phyloP scores from a whole-genome alignment of 441 rosid species.

The Daphne laureola region DNA sequence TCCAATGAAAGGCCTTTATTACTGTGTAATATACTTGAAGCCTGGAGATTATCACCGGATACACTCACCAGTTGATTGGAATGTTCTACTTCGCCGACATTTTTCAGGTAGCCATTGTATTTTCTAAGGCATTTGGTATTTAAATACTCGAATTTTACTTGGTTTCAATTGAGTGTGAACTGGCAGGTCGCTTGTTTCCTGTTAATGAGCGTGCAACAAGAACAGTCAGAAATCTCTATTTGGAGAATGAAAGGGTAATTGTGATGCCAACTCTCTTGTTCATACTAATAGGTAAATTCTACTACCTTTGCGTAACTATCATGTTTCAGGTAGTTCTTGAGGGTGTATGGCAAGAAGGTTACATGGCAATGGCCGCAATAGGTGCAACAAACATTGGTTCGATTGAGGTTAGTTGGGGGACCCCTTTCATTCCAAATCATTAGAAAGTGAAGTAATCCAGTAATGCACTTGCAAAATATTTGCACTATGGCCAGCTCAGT shows the following conservation, averaged over 20 bases:
- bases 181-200: constrained; percentile 67
- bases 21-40: constrained; percentile 86
- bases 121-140: not conserved
- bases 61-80: constrained; percentile 94
- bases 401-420: constrained; percentile 51
- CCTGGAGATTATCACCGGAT: constrained; percentile 93
- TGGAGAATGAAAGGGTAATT: constrained; percentile 95
- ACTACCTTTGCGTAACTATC: constrained; percentile 3
- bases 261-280: constrained; percentile 1
- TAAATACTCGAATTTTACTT: not conserved
- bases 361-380: constrained; percentile 84
- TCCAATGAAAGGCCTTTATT: constrained; percentile 81
- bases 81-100: constrained; percentile 72
- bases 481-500: no score
- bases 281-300: not conserved
- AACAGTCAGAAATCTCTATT: constrained; percentile 81
- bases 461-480: not conserved
- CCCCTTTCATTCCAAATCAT: not conserved
- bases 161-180: constrained; percentile 4
- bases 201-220: constrained; percentile 84
- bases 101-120: constrained; percentile 57
- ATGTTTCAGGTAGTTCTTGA: constrained; percentile 78
- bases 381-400: constrained; percentile 97
- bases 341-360: constrained; percentile 86
- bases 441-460: not conserved